Evolutionary conservation across 768 basidiomycete genomes (phyloP).

Genomic region (Crucibulum laeve): DNA sequence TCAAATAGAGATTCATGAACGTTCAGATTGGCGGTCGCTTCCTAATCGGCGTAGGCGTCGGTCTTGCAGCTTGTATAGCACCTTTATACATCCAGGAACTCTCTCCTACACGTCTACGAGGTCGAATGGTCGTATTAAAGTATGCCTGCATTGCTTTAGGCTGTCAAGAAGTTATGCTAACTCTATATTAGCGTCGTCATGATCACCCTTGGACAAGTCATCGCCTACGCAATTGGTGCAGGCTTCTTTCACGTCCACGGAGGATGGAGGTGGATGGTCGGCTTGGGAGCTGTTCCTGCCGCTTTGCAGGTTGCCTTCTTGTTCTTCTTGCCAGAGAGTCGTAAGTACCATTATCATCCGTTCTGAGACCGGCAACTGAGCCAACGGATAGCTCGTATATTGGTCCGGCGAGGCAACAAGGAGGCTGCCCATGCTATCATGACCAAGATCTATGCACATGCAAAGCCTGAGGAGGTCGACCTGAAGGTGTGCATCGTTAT

Average conservation of each 20-base stretch:
- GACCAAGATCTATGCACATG: slow-evolving; percentile 63
- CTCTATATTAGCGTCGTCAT: slow-evolving; percentile 50
- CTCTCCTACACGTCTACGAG: slow-evolving; percentile 68
- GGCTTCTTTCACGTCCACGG: slow-evolving; percentile 51
- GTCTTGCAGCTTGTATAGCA: slow-evolving; percentile 72
- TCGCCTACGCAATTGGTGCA: slow-evolving; percentile 72
- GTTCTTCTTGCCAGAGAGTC: slow-evolving; percentile 73
- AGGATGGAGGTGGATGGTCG: slow-evolving; percentile 87
- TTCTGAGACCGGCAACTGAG: neutral
- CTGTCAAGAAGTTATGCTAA: neutral
- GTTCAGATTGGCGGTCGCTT: slow-evolving; percentile 65
- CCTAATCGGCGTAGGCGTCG: slow-evolving; percentile 71
- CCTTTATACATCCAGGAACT: slow-evolving; percentile 85
- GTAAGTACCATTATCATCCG: slow-evolving; percentile 36
- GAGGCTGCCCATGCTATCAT: slow-evolving; percentile 51
- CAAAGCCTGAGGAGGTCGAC: slow-evolving; percentile 60
- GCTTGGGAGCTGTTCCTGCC: slow-evolving; percentile 67
- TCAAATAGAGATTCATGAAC: neutral
- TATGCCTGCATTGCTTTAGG: slow-evolving; percentile 10
- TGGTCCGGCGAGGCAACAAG: slow-evolving; percentile 52
- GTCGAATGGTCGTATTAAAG: slow-evolving; percentile 78
- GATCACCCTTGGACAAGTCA: slow-evolving; percentile 78
- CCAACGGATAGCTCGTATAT: slow-evolving; percentile 41
- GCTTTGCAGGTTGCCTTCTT: slow-evolving; percentile 57
- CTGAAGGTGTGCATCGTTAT: slow-evolving; percentile 41